Base-by-base conservation (phyloP, 345 rosid genomes). In the Dovyalis caffra region DNA sequence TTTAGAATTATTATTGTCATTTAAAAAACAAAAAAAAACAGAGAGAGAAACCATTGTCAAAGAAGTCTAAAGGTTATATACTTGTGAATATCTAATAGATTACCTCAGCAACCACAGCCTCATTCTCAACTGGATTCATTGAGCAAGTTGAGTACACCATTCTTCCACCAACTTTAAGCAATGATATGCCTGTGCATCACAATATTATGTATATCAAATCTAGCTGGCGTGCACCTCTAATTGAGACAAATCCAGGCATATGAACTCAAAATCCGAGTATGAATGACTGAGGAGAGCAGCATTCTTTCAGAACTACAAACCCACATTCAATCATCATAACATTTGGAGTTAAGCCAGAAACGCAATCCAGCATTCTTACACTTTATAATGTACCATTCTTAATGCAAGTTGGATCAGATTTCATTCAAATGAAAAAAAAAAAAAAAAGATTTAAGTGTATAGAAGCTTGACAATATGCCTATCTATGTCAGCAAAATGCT, bases 61-160 rank as follows among this genome's bases (percentile, higher is more conserved):
- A 68, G 62, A 6, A 6, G 16, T 31, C 5, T 12, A 25, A 25
- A 16, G 40, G 23, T 20, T 16, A 66, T 26, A 7, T 21, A 67
- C 21, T 58, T 47, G 28, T 2, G 25, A 34, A 34, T n/a, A 60
- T 68, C 29, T 14, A 53, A 64, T 73, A 45, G 21, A 71, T 79
- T 87, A 93, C 99, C 90, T 91, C 96, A 76, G 97, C 91, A 83
- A 95, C 96, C 81, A 95, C 99, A 56, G 98, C 99, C 84, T 95
- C 99, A 81, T 95, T 77, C 86, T 95, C 98, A 64, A 95, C 88
- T 75, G 98, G 98, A 84, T 95, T 93, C 98, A 93, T 90, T n/a
- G 98, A 91, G 80, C 98, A 95, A 66, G 99, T 93, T 4, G 98
- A 95, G 87, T 95, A 95, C 75, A 95, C 91, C 93, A 95, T 93